Base-by-base conservation (phyloP, 371 early-diverging fungal species). In the Thermomucor indicae-seudaticae region DNA sequence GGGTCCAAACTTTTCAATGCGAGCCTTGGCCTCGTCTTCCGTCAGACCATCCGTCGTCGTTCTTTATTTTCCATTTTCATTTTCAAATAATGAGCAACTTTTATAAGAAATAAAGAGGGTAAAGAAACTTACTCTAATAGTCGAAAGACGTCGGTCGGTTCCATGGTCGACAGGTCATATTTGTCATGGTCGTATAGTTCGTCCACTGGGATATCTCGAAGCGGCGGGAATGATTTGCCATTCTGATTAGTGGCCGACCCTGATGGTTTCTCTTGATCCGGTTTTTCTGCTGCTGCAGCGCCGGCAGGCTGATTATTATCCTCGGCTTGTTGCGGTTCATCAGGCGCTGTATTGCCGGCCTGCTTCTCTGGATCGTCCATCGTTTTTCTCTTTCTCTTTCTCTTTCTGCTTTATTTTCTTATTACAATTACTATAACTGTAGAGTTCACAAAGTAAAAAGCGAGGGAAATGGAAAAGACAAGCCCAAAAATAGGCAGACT, bases 141-240 rank as follows among this genome's bases (percentile, higher is more conserved):
- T 54, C 68, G 70, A 68, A 81, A 81, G 14, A 85, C 78, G 57
- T 82, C 72, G 38, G 67, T 70, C 11, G 60, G 62, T 41, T 83
- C 84, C 85, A 85, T 83, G 40, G 84, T 85, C 19, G 83, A 81
- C 53, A 85, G 68, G 58, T 85, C 84, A 55, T 77, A 83, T 61
- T 81, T 82, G 31, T 85, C 85, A 71, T 83, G 84, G 72, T 85
- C 77, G 63, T 85, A 85, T 30, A 85, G 68, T 58, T 83, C 83
- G 47, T 82, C 72, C 20, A 79, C 79, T 16, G 80, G 54, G 23
- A 54, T 54, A 16, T 54, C 54, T 24, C 47, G 46, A 0, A 54
- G 25, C 5, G 47, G 54, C 19, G 54, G 47, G 22, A 47, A 54
- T 16, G 8, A 35, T 5, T 35, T 44, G 5, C 37, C 37, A 11